Evolutionary conservation across 345 rosid genomes (phyloP).

Genomic region (Citrus mangshanensis): DNA sequence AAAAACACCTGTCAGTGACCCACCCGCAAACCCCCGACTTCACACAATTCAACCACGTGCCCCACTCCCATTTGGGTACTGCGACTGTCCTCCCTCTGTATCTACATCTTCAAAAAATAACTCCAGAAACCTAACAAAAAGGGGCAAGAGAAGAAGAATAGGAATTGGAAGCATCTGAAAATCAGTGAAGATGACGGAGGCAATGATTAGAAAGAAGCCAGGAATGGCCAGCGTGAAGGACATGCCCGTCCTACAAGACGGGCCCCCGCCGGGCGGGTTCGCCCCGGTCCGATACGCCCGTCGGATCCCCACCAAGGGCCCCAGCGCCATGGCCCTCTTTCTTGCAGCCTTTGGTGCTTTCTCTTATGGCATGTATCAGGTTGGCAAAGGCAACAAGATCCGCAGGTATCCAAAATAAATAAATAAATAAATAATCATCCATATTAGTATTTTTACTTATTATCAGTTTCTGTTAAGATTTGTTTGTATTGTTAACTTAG

Average conservation of each 20-base stretch:
- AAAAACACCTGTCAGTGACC: not conserved
- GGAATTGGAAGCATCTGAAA: not conserved
- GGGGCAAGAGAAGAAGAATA: too few relatives aligned
- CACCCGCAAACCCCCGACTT: not conserved
- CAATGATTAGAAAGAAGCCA: slow-evolving; percentile 93
- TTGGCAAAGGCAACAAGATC: slow-evolving; percentile 91
- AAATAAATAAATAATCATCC: too few relatives aligned
- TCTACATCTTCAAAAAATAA: not conserved
- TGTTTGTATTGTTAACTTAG: not conserved
- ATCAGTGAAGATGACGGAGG: slow-evolving; percentile 74
- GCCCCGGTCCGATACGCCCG: slow-evolving; percentile 90
- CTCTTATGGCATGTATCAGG: slow-evolving; percentile 98
- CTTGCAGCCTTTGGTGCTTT: slow-evolving; percentile 76
- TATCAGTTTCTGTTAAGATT: not conserved
- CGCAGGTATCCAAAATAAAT: slow-evolving; percentile 52
- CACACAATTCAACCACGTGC: not conserved
- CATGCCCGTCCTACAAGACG: slow-evolving; percentile 95
- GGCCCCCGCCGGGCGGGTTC: slow-evolving; percentile 99
- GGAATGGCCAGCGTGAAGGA: slow-evolving; percentile 98
- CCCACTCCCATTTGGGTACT: not conserved
- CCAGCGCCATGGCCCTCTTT: slow-evolving; percentile 91
- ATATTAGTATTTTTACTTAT: not conserved
- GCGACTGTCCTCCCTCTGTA: too few relatives aligned
- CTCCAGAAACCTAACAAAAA: not conserved
- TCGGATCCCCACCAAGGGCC: slow-evolving; percentile 90